Evolutionary conservation across 768 basidiomycete genomes (phyloP).

Genomic region (Tephrocybe sp.): DNA sequence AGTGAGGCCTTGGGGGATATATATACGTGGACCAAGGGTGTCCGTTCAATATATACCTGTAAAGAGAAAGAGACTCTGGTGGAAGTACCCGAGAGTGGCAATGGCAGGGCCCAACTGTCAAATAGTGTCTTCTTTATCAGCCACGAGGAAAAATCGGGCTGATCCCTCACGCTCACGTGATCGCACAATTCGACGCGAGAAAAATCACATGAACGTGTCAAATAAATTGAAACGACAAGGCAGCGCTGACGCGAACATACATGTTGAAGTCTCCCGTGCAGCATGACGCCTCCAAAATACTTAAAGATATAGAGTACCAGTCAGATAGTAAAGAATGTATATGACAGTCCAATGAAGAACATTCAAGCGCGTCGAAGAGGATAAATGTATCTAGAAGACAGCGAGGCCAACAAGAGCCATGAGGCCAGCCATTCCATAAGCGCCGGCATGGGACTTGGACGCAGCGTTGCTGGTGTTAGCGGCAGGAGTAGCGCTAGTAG

Average conservation of each 20-base stretch:
- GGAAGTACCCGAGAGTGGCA: neutral
- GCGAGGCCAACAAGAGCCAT: conserved; percentile 51
- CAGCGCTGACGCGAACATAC: too few relatives aligned
- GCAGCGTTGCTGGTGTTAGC: conserved; percentile 26
- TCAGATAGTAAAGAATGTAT: neutral
- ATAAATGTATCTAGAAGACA: conserved; percentile 31
- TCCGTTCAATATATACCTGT: conserved; percentile 13
- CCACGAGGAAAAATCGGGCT: conserved; percentile 16
- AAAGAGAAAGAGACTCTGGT: conserved; percentile 2
- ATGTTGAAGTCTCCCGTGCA: too few relatives aligned
- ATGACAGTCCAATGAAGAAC: neutral
- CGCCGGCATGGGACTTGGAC: conserved; percentile 23
- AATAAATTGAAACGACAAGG: neutral
- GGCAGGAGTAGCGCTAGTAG: conserved; percentile 9
- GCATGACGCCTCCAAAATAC: neutral
- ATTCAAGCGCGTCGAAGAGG: neutral
- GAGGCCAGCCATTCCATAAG: conserved; percentile 45
- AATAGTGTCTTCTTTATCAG: conserved; percentile 5
- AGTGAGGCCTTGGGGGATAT: conserved; percentile 9
- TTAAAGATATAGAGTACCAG: neutral
- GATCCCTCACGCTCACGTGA: too few relatives aligned
- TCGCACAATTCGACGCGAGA: conserved; percentile 13
- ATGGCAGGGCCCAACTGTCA: conserved; percentile 8
- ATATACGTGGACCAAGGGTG: conserved; percentile 6
- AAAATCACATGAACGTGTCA: conserved; percentile 19